Base-by-base conservation (phyloP, 1,284 basidiomycete species). In the Phellopilus nigrolimitatus region DNA sequence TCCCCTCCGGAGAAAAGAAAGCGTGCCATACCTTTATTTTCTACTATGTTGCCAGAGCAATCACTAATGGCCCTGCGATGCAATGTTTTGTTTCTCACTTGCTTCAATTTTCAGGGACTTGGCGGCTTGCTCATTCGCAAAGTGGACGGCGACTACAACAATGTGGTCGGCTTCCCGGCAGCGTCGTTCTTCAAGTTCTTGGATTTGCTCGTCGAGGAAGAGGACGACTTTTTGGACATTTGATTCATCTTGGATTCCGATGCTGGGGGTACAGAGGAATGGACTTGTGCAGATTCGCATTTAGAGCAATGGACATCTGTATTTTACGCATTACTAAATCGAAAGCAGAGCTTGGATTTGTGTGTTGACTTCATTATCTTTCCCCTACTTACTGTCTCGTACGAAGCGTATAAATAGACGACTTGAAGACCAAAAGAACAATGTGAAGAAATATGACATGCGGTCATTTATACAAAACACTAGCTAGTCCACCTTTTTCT, bases 81-180 rank as follows among this genome's bases (percentile, higher is more conserved):
- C n/a, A n/a, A n/a, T n/a, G n/a, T 34, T 17, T 28, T 6, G 31
- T 39, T 12, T 28, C 46, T 47, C 10, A 42, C 15, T 19, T 54
- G 49, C 15, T 12, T 36, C 22, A 51, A 19, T 44, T 53, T 43
- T 21, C 59, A 92, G 84, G 92, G 92, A 2, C 72, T 85, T 1
- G 95, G 92, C 0, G 86, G 85, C 1, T 59, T 93, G 39, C 73
- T 98, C 30, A 71, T 97, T 45, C 77, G 87, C 42, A 85, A 87
- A 60, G 80, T 97, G 25, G 88, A 97, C 51, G 95, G 95, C 1
- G 92, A 95, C 65, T 97, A 87, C 64, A 80, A 91, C 63, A 97
- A 97, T 62, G 87, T 92, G 3, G 92, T 95, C 10, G 95, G 95
- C 2, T 94, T 95, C 64, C 91, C 91, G 3, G 86, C 79, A 0